A percentile compares a stretch with the other conserved stretches of the same genome.
Evolutionary conservation across 306 rosid species (phyloP).

Genomic region (Pterocarpus macrocarpus): DNA sequence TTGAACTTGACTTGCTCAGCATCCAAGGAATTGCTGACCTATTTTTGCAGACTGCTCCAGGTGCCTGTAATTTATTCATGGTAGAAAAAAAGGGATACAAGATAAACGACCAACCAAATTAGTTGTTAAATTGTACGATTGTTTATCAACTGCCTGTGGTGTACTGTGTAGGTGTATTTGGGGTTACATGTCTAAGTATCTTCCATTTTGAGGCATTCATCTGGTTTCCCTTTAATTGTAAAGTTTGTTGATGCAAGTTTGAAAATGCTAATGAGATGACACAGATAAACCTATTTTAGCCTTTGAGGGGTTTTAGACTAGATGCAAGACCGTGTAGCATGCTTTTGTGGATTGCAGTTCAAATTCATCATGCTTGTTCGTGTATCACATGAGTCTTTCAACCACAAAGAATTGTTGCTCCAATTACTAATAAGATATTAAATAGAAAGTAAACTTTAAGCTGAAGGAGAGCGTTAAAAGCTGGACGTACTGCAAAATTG

Average conservation of each 20-base stretch:
- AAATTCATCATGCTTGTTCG: constrained; percentile 10
- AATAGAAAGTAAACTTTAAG: no score
- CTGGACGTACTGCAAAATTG: neutral
- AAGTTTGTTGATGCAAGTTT: constrained; percentile 36
- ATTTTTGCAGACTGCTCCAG: constrained; percentile 43
- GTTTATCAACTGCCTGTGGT: constrained; percentile 41
- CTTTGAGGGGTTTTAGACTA: constrained; percentile 32
- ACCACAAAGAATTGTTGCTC: no score
- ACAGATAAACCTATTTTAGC: constrained; percentile 33
- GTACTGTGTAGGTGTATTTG: constrained; percentile 35
- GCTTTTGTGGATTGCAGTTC: constrained; percentile 29
- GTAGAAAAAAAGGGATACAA: constrained; percentile 30
- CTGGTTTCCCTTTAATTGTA: constrained; percentile 38
- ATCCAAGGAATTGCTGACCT: constrained; percentile 45
- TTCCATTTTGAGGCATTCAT: constrained; percentile 34
- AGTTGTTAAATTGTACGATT: constrained; percentile 48
- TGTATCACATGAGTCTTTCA: constrained; percentile 4
- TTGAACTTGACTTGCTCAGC: constrained; percentile 42
- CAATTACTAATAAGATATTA: no score
- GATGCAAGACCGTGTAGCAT: constrained; percentile 21
- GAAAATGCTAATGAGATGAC: constrained; percentile 29
- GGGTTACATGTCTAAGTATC: constrained; percentile 18
- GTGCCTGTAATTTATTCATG: constrained; percentile 55
- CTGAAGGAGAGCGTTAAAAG: neutral
- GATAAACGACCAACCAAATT: constrained; percentile 41